Evolutionary conservation across 2,329 filamentous ascomycete species (phyloP).

Genomic region (Phialemoniopsis sp.): DNA sequence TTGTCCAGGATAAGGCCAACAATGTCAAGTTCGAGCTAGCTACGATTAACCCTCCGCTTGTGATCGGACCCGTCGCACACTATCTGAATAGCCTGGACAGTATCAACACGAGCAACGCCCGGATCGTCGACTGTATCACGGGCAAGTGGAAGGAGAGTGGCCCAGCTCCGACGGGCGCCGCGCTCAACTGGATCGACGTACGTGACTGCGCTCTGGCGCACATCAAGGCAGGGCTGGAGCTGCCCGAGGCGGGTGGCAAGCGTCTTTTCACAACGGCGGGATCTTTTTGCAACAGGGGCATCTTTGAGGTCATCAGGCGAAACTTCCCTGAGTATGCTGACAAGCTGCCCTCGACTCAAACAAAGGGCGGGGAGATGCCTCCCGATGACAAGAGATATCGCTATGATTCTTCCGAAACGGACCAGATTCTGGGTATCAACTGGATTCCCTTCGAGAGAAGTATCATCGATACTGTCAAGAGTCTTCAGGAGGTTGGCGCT

Average conservation of each 20-base stretch:
- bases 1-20: constrained; percentile 28
- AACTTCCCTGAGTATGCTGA: constrained; percentile 47
- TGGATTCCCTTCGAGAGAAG: constrained; percentile 59
- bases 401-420: constrained; percentile 55
- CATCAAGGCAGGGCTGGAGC: constrained; percentile 43
- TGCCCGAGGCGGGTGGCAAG: constrained; percentile 40
- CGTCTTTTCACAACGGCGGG: constrained; percentile 46
- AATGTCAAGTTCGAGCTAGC: constrained; percentile 44
- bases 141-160: constrained; percentile 39
- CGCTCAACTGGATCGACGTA: constrained; percentile 50
- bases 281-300: constrained; percentile 38
- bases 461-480: constrained; percentile 60
- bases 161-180: constrained; percentile 34
- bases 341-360: constrained; percentile 38
- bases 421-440: constrained; percentile 56
- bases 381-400: constrained; percentile 38
- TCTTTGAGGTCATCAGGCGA: constrained; percentile 37
- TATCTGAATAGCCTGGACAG: constrained; percentile 36
- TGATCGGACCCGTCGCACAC: constrained; percentile 49
- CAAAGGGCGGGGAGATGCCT: constrained; percentile 35
- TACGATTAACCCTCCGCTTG: constrained; percentile 51
- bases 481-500: constrained; percentile 45
- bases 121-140: constrained; percentile 35
- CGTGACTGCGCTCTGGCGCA: constrained; percentile 51
- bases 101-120: constrained; percentile 27